Conservation (phyloP, 1,139 yeast genomes). For the Pneumocystis murina region DNA sequence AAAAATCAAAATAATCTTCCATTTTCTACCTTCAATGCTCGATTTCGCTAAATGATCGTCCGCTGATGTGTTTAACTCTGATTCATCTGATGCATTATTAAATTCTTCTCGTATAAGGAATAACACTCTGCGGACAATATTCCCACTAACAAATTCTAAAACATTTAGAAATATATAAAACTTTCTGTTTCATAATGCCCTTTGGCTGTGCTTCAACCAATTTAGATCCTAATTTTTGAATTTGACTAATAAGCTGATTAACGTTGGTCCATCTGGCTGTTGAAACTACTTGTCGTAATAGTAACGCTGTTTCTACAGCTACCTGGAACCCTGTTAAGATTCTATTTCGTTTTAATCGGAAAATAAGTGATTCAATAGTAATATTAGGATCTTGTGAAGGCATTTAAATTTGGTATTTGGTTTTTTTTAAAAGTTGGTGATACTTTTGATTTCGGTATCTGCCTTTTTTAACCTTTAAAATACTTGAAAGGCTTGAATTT, state of each 20-base stretch:
- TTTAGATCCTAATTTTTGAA: slow-evolving; percentile 35
- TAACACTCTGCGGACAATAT: slow-evolving; percentile 76
- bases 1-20: not conserved
- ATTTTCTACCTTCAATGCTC: not conserved
- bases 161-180: slow-evolving; percentile 19
- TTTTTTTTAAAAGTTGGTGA: not conserved
- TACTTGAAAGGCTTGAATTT: not conserved
- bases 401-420: not conserved
- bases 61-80: not conserved
- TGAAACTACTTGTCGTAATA: slow-evolving; percentile 76
- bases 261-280: slow-evolving; percentile 77
- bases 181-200: slow-evolving; percentile 5
- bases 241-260: slow-evolving; percentile 52
- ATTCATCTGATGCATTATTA: slow-evolving; percentile 29
- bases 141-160: slow-evolving; percentile 68
- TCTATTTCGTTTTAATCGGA: slow-evolving; percentile 45
- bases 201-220: slow-evolving; percentile 31
- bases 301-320: slow-evolving; percentile 76
- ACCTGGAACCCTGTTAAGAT: slow-evolving; percentile 57
- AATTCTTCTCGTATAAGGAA: slow-evolving; percentile 80
- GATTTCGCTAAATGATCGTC: not conserved
- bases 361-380: slow-evolving; percentile 11
- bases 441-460: not conserved
- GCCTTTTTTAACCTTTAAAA: not conserved
- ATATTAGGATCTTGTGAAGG: slow-evolving; percentile 2